Evolutionary conservation across 768 basidiomycete species (phyloP).

Genomic region (Russula foetens): DNA sequence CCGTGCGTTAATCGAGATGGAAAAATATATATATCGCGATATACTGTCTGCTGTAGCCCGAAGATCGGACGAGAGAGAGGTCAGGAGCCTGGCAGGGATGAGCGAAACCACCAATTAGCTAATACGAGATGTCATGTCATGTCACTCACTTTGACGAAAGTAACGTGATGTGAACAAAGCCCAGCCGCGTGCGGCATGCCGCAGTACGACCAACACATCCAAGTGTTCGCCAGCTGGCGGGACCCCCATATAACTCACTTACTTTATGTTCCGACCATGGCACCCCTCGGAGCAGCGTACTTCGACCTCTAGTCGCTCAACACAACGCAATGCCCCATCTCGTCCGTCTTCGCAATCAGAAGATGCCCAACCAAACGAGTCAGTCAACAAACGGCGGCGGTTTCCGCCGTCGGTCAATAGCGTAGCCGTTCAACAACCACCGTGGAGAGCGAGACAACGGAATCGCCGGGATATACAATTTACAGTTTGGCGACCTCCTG

Average conservation of each 20-base stretch:
- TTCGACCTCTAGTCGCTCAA: background rate
- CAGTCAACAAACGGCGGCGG: conserved; percentile 4
- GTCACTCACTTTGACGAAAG: too few relatives aligned
- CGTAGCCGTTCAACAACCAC: background rate
- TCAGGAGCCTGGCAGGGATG: background rate
- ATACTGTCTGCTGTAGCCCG: too few relatives aligned
- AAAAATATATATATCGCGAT: too few relatives aligned
- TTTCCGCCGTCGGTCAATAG: conserved; percentile 7
- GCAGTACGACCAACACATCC: too few relatives aligned
- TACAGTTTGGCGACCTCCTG: background rate
- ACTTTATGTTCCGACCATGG: conserved; percentile 13
- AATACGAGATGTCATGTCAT: too few relatives aligned
- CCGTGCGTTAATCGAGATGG: background rate
- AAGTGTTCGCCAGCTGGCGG: too few relatives aligned
- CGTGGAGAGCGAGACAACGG: background rate
- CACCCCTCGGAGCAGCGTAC: background rate
- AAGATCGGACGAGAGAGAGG: too few relatives aligned
- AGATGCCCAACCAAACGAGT: conserved; percentile 20
- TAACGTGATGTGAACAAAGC: too few relatives aligned
- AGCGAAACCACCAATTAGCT: too few relatives aligned
- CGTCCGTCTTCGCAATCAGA: conserved; percentile 1
- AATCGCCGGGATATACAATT: background rate
- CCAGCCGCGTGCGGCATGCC: too few relatives aligned
- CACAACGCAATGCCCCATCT: background rate
- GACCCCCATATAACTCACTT: background rate